phyloP scores from a whole-genome alignment of 768 basidiomycete species.

The Mycena indigotica region DNA sequence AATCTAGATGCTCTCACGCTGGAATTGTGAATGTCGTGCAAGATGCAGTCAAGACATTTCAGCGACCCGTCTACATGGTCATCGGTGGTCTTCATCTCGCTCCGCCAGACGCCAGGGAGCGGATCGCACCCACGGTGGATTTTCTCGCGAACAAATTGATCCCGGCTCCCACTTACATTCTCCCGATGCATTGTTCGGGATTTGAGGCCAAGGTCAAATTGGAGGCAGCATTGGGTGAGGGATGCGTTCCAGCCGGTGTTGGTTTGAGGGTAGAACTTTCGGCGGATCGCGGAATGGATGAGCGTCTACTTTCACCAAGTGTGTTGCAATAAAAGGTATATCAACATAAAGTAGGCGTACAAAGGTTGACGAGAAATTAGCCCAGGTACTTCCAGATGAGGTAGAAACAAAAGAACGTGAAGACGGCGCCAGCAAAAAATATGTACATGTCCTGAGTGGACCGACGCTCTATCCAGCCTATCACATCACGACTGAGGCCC shows the following conservation, averaged over 20 bases:
- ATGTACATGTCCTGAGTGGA: conserved; percentile 97
- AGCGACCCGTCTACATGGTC: conserved; percentile 78
- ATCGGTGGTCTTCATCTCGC: conserved; percentile 87
- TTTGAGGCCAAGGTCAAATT: conserved; percentile 76
- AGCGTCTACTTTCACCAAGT: conserved; percentile 35
- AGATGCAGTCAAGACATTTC: conserved; percentile 63
- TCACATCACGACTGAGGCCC: conserved; percentile 90
- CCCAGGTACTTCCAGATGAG: conserved; percentile 91
- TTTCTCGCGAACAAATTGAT: conserved; percentile 63
- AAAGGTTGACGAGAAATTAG: conserved; percentile 31
- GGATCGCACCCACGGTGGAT: conserved; percentile 69
- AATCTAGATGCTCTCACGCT: conserved; percentile 66
- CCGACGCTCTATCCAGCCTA: conserved; percentile 90
- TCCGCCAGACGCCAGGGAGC: conserved; percentile 60
- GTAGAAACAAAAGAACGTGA: conserved; percentile 93
- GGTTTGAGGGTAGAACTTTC: conserved; percentile 65
- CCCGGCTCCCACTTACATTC: conserved; percentile 67
- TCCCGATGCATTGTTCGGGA: conserved; percentile 87
- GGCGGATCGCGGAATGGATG: conserved; percentile 49
- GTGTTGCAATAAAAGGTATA: conserved; percentile 21
- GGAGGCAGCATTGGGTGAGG: conserved; percentile 68
- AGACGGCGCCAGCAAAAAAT: conserved; percentile 78
- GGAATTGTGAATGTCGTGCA: conserved; percentile 84
- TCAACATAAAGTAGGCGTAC: not conserved
- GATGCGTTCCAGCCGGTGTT: conserved; percentile 76